Evolutionary conservation across 768 basidiomycete genomes (phyloP).

Genomic region (Thelephora aurantiotincta): DNA sequence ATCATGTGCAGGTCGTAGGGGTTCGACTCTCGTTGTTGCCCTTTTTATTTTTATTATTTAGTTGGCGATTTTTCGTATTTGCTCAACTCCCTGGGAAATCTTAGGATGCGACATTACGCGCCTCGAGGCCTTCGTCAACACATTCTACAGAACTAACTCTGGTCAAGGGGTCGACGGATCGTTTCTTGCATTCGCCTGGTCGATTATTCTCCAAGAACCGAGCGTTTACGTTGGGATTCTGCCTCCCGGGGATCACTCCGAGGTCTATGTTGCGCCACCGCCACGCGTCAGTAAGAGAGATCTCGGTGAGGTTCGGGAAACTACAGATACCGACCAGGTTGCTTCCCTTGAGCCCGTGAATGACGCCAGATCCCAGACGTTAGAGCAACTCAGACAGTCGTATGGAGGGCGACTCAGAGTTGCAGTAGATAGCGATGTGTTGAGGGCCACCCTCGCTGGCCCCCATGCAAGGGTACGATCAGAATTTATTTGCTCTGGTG

Average conservation of each 20-base stretch:
- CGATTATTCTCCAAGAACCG: slow-evolving; percentile 58
- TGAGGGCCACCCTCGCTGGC: slow-evolving; percentile 70
- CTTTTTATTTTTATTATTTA: background rate
- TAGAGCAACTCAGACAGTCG: slow-evolving; percentile 40
- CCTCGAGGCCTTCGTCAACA: slow-evolving; percentile 51
- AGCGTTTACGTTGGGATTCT: slow-evolving; percentile 63
- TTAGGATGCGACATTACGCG: slow-evolving; percentile 67
- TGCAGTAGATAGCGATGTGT: slow-evolving; percentile 60
- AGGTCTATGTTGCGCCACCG: slow-evolving; percentile 73
- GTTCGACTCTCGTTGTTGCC: slow-evolving; percentile 9
- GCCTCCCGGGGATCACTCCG: slow-evolving; percentile 40
- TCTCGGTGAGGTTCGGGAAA: slow-evolving; percentile 38
- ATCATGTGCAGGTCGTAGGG: background rate
- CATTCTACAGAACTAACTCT: slow-evolving; percentile 39
- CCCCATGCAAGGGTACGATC: slow-evolving; percentile 64
- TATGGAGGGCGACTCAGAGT: slow-evolving; percentile 58
- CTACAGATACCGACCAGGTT: slow-evolving; percentile 27
- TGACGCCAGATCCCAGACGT: slow-evolving; percentile 36
- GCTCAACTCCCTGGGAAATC: background rate
- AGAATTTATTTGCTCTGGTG: background rate
- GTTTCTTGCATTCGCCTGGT: slow-evolving; percentile 75
- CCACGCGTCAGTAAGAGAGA: slow-evolving; percentile 52
- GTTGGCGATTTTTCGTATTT: slow-evolving; percentile 5
- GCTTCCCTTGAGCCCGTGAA: slow-evolving; percentile 31
- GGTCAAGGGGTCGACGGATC: slow-evolving; percentile 57